phyloP scores from a whole-genome alignment of 495 filamentous ascomycete species.

The Penicillium bialowiezense region DNA sequence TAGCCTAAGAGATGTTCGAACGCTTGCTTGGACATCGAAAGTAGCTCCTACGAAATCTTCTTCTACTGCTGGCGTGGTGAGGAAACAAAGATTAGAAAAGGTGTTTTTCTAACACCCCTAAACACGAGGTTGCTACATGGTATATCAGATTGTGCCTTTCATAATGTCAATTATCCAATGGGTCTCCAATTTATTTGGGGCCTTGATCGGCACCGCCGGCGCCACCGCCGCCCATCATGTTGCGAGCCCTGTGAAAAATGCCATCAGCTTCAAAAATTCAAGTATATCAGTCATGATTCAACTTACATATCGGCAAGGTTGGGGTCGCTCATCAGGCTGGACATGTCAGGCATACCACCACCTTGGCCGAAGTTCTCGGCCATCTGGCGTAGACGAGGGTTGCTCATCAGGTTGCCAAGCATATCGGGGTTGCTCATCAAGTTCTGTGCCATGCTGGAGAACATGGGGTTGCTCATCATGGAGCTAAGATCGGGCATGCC shows the following conservation, averaged over 20 bases:
- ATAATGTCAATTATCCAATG: constrained; percentile 12
- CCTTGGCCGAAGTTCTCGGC: constrained; percentile 52
- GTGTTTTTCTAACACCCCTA: constrained; percentile 18
- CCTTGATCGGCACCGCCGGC: constrained; percentile 26
- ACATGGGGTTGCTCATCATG: constrained; percentile 98
- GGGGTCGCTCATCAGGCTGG: constrained; percentile 83
- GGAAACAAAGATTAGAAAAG: background rate
- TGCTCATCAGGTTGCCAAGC: constrained; percentile 88
- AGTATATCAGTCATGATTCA: background rate
- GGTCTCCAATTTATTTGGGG: constrained; percentile 9
- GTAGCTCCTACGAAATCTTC: too few species aligned
- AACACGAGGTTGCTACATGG: constrained; percentile 15
- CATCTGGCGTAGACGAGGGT: constrained; percentile 85
- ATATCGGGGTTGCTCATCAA: constrained; percentile 93
- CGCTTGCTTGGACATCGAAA: too few species aligned
- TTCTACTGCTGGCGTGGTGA: too few species aligned
- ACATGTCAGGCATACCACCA: constrained; percentile 79
- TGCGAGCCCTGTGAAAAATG: constrained; percentile 60
- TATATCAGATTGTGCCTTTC: constrained; percentile 22
- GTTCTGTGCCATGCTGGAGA: constrained; percentile 91
- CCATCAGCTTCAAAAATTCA: constrained; percentile 9
- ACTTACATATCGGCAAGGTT: constrained; percentile 90
- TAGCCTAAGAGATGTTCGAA: too few species aligned
- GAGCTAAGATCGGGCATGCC: constrained; percentile 81
- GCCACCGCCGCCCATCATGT: constrained; percentile 67